Percentiles rank a stretch among this genome's conserved stretches.
Conservation (phyloP, 768 basidiomycete species). For the Kwoniella sp. region DNA sequence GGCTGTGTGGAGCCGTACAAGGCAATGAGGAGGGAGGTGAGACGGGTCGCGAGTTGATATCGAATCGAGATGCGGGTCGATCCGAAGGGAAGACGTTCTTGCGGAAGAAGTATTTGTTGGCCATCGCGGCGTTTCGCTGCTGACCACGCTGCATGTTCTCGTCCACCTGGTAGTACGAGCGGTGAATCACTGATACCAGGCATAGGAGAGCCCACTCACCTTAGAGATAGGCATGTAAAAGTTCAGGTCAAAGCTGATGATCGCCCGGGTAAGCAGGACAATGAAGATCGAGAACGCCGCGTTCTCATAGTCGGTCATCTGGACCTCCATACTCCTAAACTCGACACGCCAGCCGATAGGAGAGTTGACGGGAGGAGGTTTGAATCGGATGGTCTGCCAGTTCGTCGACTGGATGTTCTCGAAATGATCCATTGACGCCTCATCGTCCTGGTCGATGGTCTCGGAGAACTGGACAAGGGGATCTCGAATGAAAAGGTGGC, state of each 20-base stretch:
- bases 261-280: conserved; percentile 88
- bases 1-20: background rate
- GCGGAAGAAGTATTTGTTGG: conserved; percentile 83
- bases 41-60: conserved; percentile 37
- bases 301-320: conserved; percentile 98
- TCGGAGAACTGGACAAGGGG: conserved; percentile 93
- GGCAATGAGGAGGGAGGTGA: conserved; percentile 24
- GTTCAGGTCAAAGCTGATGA: conserved; percentile 83
- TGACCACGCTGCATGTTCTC: conserved; percentile 94
- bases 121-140: conserved; percentile 66
- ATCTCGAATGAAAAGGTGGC: conserved; percentile 95
- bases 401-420: conserved; percentile 99
- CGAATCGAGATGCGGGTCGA: conserved; percentile 37
- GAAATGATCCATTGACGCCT: conserved; percentile 84
- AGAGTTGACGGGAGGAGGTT: conserved; percentile 90
- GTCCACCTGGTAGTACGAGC: conserved; percentile 65
- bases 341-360: conserved; percentile 97
- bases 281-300: conserved; percentile 94
- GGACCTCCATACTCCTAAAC: conserved; percentile 98
- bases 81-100: conserved; percentile 71
- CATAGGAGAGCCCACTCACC: conserved; percentile 53
- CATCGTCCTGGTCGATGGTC: conserved; percentile 86
- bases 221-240: conserved; percentile 97
- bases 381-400: conserved; percentile 98
- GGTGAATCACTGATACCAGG: background rate